Conservation (phyloP, 192 early-diverging fungal genomes). For the Dissophora globulifera region DNA sequence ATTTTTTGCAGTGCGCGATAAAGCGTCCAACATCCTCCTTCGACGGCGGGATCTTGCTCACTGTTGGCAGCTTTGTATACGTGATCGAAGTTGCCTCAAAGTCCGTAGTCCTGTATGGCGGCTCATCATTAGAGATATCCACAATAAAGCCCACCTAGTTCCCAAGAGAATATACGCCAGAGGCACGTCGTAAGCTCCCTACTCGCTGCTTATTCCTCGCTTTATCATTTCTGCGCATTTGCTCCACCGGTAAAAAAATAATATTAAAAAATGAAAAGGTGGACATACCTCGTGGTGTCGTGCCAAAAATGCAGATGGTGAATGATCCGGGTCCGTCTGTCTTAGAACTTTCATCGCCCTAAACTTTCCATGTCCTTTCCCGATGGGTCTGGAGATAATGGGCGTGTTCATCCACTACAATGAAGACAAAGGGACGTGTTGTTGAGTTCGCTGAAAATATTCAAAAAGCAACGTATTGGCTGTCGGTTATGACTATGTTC, state of each 20-base stretch:
- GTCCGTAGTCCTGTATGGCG: constrained; percentile 62
- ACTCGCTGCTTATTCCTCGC: too few relatives aligned
- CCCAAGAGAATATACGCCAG: too few relatives aligned
- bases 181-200: too few relatives aligned
- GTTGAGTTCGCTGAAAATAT: too few relatives aligned
- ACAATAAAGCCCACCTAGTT: constrained; percentile 55
- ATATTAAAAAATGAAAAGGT: too few relatives aligned
- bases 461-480: too few relatives aligned
- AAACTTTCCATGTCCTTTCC: constrained; percentile 53
- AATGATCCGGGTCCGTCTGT: constrained; percentile 64
- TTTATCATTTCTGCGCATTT: too few relatives aligned
- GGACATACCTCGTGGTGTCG: constrained; percentile 59
- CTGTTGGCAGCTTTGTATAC: constrained; percentile 61
- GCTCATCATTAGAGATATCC: constrained; percentile 62
- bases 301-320: constrained; percentile 60
- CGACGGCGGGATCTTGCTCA: constrained; percentile 63
- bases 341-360: constrained; percentile 69
- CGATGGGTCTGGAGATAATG: constrained; percentile 53
- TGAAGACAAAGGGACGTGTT: too few relatives aligned
- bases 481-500: background rate
- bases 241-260: too few relatives aligned
- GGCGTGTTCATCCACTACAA: constrained; percentile 61
- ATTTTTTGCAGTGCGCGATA: constrained; percentile 47
- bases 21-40: constrained; percentile 57
- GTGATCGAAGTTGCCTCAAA: constrained; percentile 64